These are phyloP conservation scores for Yamadazyma blattariae DNA, from an alignment of 1,139 yeast species.

Conservation along the genomic window DNA sequence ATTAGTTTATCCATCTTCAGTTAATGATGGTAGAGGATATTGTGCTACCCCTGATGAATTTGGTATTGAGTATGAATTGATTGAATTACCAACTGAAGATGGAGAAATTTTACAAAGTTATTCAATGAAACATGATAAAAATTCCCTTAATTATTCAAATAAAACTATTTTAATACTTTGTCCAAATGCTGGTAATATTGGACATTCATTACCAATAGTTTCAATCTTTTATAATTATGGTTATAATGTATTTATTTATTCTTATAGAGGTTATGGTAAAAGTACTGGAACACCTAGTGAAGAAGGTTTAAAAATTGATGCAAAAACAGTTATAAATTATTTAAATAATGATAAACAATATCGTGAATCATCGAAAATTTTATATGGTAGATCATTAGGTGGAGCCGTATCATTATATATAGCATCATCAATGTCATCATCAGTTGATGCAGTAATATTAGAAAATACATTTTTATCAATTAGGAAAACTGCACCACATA, in stretches of 20 bases:
- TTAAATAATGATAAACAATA: slow-evolving; percentile 49
- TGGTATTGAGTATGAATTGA: slow-evolving; percentile 61
- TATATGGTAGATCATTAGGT: slow-evolving; percentile 90
- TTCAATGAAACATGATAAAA: slow-evolving; percentile 46
- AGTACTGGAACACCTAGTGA: slow-evolving; percentile 81
- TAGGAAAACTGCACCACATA: slow-evolving; percentile 76
- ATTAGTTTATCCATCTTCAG: slow-evolving; percentile 77
- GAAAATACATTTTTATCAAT: slow-evolving; percentile 87
- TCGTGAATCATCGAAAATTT: slow-evolving; percentile 51
- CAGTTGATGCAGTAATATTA: slow-evolving; percentile 62
- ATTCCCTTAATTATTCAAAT: slow-evolving; percentile 40
- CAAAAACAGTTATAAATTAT: slow-evolving; percentile 66
- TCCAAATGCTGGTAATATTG: slow-evolving; percentile 97
- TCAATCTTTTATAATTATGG: slow-evolving; percentile 65
- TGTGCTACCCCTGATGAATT: slow-evolving; percentile 80
- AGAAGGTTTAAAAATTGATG: slow-evolving; percentile 77
- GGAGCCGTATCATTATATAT: slow-evolving; percentile 92
- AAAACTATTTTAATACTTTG: slow-evolving; percentile 77
- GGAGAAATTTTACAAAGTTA: slow-evolving; percentile 49
- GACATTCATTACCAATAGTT: slow-evolving; percentile 85
- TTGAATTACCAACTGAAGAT: slow-evolving; percentile 64
- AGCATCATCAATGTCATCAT: slow-evolving; percentile 52
- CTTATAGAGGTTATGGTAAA: slow-evolving; percentile 90
- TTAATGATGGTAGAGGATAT: slow-evolving; percentile 71
- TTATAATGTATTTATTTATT: slow-evolving; percentile 79